Conservation (phyloP, 306 rosid species). For the Trifolium subterraneum region DNA sequence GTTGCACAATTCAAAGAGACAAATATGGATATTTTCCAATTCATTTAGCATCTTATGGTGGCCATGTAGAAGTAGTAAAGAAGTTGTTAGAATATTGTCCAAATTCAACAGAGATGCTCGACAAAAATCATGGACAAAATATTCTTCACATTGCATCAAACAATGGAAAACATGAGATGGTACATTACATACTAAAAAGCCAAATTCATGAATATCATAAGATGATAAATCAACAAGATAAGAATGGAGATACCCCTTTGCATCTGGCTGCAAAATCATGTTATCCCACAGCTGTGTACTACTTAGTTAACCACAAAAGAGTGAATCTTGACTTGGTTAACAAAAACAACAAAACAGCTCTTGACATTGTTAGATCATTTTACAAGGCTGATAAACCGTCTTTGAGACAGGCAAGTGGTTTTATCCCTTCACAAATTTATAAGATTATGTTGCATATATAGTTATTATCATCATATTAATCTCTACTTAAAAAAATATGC, state of each 20-base stretch:
- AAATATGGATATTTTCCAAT: slow-evolving; percentile 16
- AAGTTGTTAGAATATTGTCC: slow-evolving; percentile 24
- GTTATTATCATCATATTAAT: too few relatives aligned
- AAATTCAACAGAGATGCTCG: slow-evolving; percentile 33
- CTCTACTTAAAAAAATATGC: too few relatives aligned
- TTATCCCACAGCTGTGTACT: too few relatives aligned
- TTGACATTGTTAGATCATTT: too few relatives aligned
- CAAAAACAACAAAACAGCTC: not conserved
- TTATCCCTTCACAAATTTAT: too few relatives aligned
- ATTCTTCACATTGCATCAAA: slow-evolving; percentile 37
- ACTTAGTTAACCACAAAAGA: too few relatives aligned
- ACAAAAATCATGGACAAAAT: not conserved
- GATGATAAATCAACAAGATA: slow-evolving; percentile 42
- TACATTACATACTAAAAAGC: slow-evolving; percentile 13
- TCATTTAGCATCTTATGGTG: slow-evolving; percentile 36
- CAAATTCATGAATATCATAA: not conserved
- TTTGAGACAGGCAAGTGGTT: too few relatives aligned
- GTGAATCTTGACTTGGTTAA: not conserved
- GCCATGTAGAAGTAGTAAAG: slow-evolving; percentile 10
- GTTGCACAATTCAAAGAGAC: slow-evolving; percentile 17
- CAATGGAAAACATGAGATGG: slow-evolving; percentile 22
- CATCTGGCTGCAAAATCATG: slow-evolving; percentile 34
- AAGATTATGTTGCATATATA: too few relatives aligned
- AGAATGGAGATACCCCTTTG: slow-evolving; percentile 33
- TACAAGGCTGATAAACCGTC: too few relatives aligned